Evolutionary conservation across 306 rosid genomes (phyloP), one percentile per base, ranked within the genome.

Genomic region (Cucurbita argyrosperma): DNA sequence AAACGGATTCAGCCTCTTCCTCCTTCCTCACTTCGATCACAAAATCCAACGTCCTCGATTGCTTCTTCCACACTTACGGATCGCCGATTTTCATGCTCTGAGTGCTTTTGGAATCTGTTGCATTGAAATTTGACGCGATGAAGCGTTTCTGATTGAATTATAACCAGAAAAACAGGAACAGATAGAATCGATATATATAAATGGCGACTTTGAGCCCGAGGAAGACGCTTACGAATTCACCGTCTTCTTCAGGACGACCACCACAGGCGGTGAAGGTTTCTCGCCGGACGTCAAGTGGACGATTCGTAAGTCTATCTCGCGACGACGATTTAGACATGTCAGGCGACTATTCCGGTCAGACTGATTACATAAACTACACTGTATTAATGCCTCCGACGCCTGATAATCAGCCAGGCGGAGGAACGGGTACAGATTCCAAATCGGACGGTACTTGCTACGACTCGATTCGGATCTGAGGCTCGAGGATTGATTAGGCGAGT

Each of bases 321-420:
- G 92, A 89, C 43, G 92, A 91, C 5, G 92, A 91, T 65, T 40
- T 83, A 4, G 89, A 89, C 59, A 50, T 83, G 69, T 83, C 87
- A 0, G 87, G 92, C 23, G 96, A 89, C 1, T 74, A 82, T 63
- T 26, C 84, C 0, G 80, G 85, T 6, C 90, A 79, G 78, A 81
- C 78, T 68, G 96, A 91, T 57, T 91, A 85, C 81, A 86, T 84
- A 21, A 85, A 89, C 66, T 91, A 91, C 87, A 91, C 96, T 3
- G 97, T 91, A 15, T 71, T 85, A 89, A 80, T 91, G 92, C 97
- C 97, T 5, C 93, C 86, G 3, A 91, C 97, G 21, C 97, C 96
- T 0, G 97, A 91, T 72, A 91, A 91, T 72, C 92, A 89, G 62
- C 97, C 92, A 0, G 79, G 64, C 0, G 51, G 71, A 1, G 63